phyloP scores from a whole-genome alignment of 495 filamentous ascomycete species.

The Apiosordaria backusii region DNA sequence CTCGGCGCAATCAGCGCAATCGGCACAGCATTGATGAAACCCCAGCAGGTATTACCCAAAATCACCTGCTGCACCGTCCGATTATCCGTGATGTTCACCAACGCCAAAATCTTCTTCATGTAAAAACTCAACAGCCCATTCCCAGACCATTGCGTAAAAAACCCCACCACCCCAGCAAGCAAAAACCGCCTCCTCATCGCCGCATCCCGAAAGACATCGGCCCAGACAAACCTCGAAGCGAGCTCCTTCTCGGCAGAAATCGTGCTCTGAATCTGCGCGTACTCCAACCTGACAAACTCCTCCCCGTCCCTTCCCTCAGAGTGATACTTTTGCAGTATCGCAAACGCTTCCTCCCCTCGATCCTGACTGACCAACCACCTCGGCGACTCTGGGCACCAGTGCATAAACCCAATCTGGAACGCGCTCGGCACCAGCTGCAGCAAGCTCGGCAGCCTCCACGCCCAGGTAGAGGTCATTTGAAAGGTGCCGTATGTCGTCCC shows the following conservation, averaged over 20 bases:
- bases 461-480: conserved; percentile 51
- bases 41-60: conserved; percentile 54
- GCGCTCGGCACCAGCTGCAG: conserved; percentile 49
- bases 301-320: conserved; percentile 50
- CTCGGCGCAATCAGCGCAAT: conserved; percentile 49
- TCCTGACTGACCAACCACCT: conserved; percentile 48
- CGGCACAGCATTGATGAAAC: conserved; percentile 48
- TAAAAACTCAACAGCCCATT: conserved; percentile 52
- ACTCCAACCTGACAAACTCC: conserved; percentile 51
- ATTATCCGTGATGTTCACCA: conserved; percentile 44
- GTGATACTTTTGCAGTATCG: conserved; percentile 56
- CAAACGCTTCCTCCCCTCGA: conserved; percentile 49
- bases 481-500: conserved; percentile 55
- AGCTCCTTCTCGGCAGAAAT: conserved; percentile 49
- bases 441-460: conserved; percentile 58
- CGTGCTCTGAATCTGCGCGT: conserved; percentile 53
- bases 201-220: conserved; percentile 48
- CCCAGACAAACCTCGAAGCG: conserved; percentile 43
- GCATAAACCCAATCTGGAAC: conserved; percentile 50
- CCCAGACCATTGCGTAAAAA: conserved; percentile 58
- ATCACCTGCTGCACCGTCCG: conserved; percentile 49
- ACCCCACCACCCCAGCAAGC: conserved; percentile 47
- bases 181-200: conserved; percentile 51
- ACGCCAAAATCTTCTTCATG: conserved; percentile 42
- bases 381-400: conserved; percentile 49